phyloP scores from a whole-genome alignment of 805 yeast genomes.

The Suhomyces vadensis region DNA sequence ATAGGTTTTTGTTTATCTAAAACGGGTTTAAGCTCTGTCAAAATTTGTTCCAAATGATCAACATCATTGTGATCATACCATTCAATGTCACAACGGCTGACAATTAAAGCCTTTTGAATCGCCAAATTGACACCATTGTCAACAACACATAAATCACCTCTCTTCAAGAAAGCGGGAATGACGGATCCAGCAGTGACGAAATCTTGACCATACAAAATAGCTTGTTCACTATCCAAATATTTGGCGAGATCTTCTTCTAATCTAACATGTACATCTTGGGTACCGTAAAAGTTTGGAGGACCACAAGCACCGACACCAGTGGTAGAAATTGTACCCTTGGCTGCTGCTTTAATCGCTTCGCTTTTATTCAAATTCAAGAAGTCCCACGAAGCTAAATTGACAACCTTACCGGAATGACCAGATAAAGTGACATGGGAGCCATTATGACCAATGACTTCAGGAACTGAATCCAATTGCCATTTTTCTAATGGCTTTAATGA shows the following conservation, averaged over 20 bases:
- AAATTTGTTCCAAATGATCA: conserved; percentile 72
- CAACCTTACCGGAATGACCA: conserved; percentile 34
- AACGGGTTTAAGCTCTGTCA: conserved; percentile 60
- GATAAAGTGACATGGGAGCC: conserved; percentile 38
- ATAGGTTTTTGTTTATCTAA: conserved; percentile 68
- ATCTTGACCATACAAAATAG: conserved; percentile 92
- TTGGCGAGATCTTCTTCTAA: conserved; percentile 73
- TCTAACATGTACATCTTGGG: conserved; percentile 85
- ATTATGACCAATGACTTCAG: conserved; percentile 60
- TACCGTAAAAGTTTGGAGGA: conserved; percentile 96
- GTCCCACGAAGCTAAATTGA: conserved; percentile 73
- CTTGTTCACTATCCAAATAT: conserved; percentile 74
- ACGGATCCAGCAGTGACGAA: conserved; percentile 84
- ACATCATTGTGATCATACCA: conserved; percentile 88
- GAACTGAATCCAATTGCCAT: conserved; percentile 66
- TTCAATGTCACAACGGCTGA: conserved; percentile 82
- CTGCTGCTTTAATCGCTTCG: conserved; percentile 49
- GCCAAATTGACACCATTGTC: conserved; percentile 77
- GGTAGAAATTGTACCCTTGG: conserved; percentile 56
- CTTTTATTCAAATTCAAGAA: conserved; percentile 62
- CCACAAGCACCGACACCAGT: conserved; percentile 99
- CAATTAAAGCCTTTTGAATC: conserved; percentile 82
- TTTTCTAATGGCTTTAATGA: conserved; percentile 50
- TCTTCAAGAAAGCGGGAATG: conserved; percentile 87
- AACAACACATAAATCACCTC: conserved; percentile 91